Evolutionary conservation across 2,329 filamentous ascomycete genomes (phyloP).

Genomic region (Sphaceloma murrayae): DNA sequence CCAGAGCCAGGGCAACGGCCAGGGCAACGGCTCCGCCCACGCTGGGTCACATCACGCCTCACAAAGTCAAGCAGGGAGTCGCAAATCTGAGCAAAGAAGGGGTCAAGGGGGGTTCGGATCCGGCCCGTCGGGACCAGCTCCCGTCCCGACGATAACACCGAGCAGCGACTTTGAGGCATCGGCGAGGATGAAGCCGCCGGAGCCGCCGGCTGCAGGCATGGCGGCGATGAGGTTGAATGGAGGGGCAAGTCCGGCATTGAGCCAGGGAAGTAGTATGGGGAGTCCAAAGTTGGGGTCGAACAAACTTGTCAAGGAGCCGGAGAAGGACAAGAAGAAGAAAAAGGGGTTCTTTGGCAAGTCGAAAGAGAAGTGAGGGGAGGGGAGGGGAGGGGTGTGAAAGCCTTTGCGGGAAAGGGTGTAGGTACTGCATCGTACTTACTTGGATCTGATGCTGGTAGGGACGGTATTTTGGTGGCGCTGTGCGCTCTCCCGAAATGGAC

Average conservation of each 20-base stretch:
- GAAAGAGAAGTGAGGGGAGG: not conserved
- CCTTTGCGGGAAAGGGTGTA: not conserved
- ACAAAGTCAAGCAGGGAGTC: no score
- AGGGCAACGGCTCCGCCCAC: no score
- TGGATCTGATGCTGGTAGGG: no score
- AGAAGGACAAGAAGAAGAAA: conserved; percentile 52
- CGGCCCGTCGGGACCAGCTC: not conserved
- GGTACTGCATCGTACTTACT: no score
- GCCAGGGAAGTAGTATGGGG: conserved; percentile 24
- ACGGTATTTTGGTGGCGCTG: no score
- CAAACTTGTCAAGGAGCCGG: conserved; percentile 48
- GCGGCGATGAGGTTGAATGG: conserved; percentile 44
- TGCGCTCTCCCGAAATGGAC: no score
- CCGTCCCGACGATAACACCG: conserved; percentile 23
- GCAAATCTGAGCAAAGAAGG: not conserved
- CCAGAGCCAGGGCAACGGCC: not conserved
- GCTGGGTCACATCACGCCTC: no score
- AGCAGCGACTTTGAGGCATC: conserved; percentile 27
- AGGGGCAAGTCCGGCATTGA: conserved; percentile 22
- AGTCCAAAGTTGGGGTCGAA: conserved; percentile 24
- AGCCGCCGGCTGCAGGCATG: conserved; percentile 48
- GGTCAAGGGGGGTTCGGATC: conserved; percentile 2
- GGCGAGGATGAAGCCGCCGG: conserved; percentile 24
- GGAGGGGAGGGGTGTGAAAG: not conserved
- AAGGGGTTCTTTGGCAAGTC: conserved; percentile 40